These are phyloP conservation scores for Ceratocystis variospora DNA, from an alignment of 2,329 filamentous ascomycete genomes.

Conservation along the genomic window DNA sequence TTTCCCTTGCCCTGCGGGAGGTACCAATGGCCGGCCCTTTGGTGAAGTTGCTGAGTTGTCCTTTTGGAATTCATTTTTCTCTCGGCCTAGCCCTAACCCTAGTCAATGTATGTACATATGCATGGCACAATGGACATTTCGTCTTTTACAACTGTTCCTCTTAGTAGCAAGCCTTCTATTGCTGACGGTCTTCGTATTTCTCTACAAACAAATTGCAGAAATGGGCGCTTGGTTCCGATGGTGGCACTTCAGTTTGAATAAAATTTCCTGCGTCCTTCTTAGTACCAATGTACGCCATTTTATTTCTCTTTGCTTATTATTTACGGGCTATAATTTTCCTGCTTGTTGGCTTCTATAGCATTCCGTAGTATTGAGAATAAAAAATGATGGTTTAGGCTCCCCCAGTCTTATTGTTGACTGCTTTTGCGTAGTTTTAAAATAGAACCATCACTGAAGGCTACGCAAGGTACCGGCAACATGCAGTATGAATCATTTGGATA, in stretches of 20 bases:
- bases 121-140: neutral
- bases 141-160: neutral
- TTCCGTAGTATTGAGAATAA: neutral
- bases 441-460: neutral
- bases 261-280: neutral
- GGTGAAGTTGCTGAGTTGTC: constrained; percentile 9
- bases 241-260: neutral
- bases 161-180: neutral
- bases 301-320: neutral
- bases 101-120: neutral
- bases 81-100: neutral
- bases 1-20: neutral
- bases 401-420: neutral
- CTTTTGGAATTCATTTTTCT: neutral
- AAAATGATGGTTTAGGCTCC: neutral
- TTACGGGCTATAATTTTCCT: neutral
- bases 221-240: neutral
- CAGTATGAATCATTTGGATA: too few relatives aligned
- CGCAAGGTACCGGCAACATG: too few relatives aligned
- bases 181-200: neutral
- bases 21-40: neutral
- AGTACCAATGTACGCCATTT: neutral
- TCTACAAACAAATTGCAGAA: neutral
- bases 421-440: neutral
- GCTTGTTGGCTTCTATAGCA: neutral